Evolutionary conservation across 306 rosid species (phyloP), one percentile per base, ranked within the genome.

Genomic region (Alnus rubra): DNA sequence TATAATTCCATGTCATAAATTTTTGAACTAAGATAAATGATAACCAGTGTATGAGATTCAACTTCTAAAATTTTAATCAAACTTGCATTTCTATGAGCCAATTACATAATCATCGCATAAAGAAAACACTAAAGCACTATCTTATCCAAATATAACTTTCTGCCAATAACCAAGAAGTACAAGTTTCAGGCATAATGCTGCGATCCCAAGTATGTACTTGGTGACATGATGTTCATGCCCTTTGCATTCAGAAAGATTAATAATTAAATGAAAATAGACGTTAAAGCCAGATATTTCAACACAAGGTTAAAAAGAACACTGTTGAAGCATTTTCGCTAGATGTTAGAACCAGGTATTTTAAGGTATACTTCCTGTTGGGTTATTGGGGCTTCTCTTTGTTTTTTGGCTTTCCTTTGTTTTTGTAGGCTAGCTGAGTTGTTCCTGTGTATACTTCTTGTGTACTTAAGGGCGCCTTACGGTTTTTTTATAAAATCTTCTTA

Each of bases 1-100:
- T 44, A 74, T 70, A 69, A 82, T 67, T 74, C 69, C 63, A 48
- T 42, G 55, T 47, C 67, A 62, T 37, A 76, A 52, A 49, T 67
- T 42, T n/a, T 42, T 30, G 3, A 65, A 42, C 51, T 30, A 16
- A 49, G 65, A n/a, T 62, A 23, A 76, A 19, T 54, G 55, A 70
- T 54, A 10, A 49, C 58, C 52, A 39, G 14, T n/a, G 30, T 4
- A 44, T 3, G 14, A 7, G 14, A 18, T 68, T 68, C 50, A 68
- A 68, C 59, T 49, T 69, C 28, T 39, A 10, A 0, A 51, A 37
- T 55, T 13, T 67, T 44, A 76, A 35, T 19, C 16, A 18, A 2
- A 62, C 54, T 16, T 78, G 14, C 45, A 39, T 63, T 47, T 49
- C 51, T 31, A 30, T 14, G 19, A 19, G 5, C 9, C 5, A 10